Conservation (phyloP, 2,329 filamentous ascomycete genomes). For the Fusarium globosum region DNA sequence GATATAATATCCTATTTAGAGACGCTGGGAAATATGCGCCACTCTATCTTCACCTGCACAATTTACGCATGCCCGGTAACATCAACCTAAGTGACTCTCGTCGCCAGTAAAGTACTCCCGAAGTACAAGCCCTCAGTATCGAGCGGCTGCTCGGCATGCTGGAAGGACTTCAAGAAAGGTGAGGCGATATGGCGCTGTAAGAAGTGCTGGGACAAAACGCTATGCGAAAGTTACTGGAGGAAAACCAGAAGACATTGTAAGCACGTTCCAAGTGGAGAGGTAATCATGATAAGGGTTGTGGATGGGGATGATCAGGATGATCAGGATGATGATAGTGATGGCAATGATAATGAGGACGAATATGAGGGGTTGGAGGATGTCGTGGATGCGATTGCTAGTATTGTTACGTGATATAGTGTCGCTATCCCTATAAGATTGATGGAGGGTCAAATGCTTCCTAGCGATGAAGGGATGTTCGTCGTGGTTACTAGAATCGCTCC, state of each 20-base stretch:
- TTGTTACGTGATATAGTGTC: not conserved
- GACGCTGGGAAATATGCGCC: too few relatives aligned
- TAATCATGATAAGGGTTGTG: not conserved
- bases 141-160: not conserved
- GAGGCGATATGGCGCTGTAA: not conserved
- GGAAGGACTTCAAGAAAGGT: not conserved
- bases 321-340: not conserved
- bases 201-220: not conserved
- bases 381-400: not conserved
- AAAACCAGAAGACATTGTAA: accelerated
- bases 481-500: not conserved
- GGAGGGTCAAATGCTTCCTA: accelerated
- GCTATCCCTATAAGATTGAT: accelerated
- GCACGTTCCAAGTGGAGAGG: not conserved
- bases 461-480: accelerated
- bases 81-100: too few relatives aligned
- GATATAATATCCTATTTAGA: too few relatives aligned
- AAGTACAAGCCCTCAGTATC: not conserved
- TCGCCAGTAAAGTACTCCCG: not conserved
- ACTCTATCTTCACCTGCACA: too few relatives aligned
- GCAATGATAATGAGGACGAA: accelerated
- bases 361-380: not conserved
- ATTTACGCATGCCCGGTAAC: too few relatives aligned
- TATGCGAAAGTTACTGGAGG: not conserved
- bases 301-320: too few relatives aligned